Evolutionary conservation across 208 protist genomes (phyloP), one percentile per base, ranked within the genome.

Genomic region (Trypanosoma boissoni): DNA sequence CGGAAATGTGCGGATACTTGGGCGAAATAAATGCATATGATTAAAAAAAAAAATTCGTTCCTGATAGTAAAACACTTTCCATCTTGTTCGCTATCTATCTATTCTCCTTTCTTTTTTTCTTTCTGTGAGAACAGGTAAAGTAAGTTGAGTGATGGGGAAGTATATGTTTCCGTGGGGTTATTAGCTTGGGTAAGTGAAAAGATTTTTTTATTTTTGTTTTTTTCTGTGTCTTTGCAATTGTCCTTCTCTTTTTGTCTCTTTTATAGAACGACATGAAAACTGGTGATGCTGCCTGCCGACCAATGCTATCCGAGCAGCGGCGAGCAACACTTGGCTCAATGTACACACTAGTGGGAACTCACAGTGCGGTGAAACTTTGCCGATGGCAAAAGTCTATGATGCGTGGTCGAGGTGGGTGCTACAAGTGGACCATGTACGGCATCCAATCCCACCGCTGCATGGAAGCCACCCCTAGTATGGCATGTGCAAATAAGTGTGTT

Each of bases 371-470:
- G 36, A 98, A 99, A 76, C 72, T 98, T 36, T 99, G 96, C 70
- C 77, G 97, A 12, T 99, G 96, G 96, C 98, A 98, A 42, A 98
- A 98, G 78, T 93, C 94, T 23, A 97, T 98, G 92, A 80, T 99
- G 71, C 87, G 96, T 7, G 97, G 96, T 8, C 62, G 96, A 5
- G 97, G 97, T 31, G 96, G 96, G 1, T 98, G 96, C 74, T 99
- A 98, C 82, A 99, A 99, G 74, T 97, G 97, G 84, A 98, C 95
- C 5, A 97, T 98, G 83, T 98, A 99, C 72, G 97, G 97, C 57
- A 98, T 99, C 62, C 55, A 74, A 41, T 94, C 80, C 2, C 95
- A 98, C 68, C 87, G 86, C 36, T 98, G 97, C 77, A 98, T 99
- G 94, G 95, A 98, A 75, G 94, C 90, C 20, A 99, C 97, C 1